Percentiles rank a stretch among this genome's conserved stretches.
These are phyloP conservation scores for Salix suchowensis DNA, from an alignment of 345 rosid genomes.

Conservation along the genomic window DNA sequence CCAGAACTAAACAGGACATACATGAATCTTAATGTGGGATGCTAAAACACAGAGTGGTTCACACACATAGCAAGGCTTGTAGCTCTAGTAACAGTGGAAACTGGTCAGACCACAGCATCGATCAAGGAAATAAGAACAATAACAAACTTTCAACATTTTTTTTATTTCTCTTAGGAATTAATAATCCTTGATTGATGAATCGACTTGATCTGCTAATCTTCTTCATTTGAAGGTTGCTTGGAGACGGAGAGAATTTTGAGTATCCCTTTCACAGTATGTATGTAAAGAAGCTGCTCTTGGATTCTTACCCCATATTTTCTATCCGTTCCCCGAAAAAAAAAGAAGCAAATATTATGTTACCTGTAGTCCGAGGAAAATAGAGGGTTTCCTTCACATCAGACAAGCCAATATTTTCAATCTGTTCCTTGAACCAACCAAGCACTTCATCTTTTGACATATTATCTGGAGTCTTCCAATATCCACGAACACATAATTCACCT, in stretches of 20 bases:
- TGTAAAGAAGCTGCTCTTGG: no score
- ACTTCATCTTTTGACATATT: conserved; percentile 40
- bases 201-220: neutral
- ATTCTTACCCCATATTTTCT: no score
- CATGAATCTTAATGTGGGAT: neutral
- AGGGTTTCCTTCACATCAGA: conserved; percentile 61
- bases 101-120: neutral
- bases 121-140: neutral
- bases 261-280: no score
- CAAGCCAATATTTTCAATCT: conserved; percentile 52
- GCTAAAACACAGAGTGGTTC: neutral
- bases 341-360: conserved; percentile 28
- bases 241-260: no score
- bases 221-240: neutral
- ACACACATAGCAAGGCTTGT: neutral
- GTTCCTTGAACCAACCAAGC: conserved; percentile 58
- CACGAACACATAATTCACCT: conserved; percentile 73
- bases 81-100: neutral
- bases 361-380: conserved; percentile 62
- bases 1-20: neutral
- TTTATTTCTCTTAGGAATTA: neutral
- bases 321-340: no score
- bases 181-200: neutral
- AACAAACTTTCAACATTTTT: neutral
- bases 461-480: conserved; percentile 70